phyloP scores from a whole-genome alignment of 176 grass and related monocot species.

The Rhynchospora tenuis region DNA sequence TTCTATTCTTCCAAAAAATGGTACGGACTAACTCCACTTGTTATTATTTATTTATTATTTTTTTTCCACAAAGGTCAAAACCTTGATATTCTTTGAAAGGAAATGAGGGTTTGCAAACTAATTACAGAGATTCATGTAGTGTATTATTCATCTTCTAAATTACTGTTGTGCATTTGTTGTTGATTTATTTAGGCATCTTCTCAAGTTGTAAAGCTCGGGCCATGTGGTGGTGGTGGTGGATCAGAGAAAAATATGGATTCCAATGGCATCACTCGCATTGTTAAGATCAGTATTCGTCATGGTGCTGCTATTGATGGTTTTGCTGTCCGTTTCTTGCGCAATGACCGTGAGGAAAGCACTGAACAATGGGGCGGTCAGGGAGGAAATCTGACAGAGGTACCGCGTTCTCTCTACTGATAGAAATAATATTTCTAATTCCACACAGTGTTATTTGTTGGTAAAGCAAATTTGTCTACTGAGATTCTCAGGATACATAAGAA shows the following conservation, averaged over 20 bases:
- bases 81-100: neutral
- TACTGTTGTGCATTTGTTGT: neutral
- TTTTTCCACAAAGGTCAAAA: neutral
- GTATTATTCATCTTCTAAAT: neutral
- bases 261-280: conserved; percentile 29
- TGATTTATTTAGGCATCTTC: neutral
- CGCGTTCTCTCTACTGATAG: neutral
- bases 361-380: conserved; percentile 37
- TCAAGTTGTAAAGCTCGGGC: conserved; percentile 1
- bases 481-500: too few species aligned
- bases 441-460: neutral
- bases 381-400: conserved; percentile 39
- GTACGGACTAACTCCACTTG: neutral
- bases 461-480: neutral
- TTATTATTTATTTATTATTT: neutral
- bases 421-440: neutral
- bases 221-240: conserved; percentile 36
- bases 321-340: conserved; percentile 25
- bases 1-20: neutral
- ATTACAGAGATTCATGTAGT: neutral
- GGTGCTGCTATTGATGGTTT: conserved; percentile 29
- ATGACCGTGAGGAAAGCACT: conserved; percentile 32
- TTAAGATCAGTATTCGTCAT: conserved; percentile 40
- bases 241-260: conserved; percentile 33
- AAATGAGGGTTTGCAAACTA: neutral